Evolutionary conservation across 176 grass and related monocot genomes (phyloP).

Genomic region (Neostapfia colusana): DNA sequence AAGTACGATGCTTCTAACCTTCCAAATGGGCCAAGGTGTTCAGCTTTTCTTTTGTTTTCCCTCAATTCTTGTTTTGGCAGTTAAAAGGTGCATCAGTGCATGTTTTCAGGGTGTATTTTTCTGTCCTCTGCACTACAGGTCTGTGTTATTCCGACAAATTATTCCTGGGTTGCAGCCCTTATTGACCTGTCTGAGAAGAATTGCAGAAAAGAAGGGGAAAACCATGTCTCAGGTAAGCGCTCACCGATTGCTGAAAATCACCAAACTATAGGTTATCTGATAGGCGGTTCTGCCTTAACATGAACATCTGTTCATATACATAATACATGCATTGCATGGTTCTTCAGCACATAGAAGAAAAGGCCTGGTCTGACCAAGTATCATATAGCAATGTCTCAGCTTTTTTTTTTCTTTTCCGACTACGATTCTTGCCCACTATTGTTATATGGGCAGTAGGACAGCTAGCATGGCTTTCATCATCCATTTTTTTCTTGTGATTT

Average conservation of each 20-base stretch:
- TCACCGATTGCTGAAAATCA: neutral
- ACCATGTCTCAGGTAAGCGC: constrained; percentile 78
- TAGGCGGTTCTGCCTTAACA: neutral
- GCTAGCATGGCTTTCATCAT: neutral
- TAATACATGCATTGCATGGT: neutral
- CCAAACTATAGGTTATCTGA: neutral
- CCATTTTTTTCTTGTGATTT: neutral
- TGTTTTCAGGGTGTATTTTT: neutral
- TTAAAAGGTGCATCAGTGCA: neutral
- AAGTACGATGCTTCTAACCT: constrained; percentile 77
- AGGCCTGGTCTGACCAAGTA: neutral
- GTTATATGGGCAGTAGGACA: neutral
- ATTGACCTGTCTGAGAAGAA: constrained; percentile 54
- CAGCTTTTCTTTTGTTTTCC: neutral
- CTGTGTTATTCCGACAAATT: constrained; percentile 84
- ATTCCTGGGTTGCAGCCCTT: constrained; percentile 77
- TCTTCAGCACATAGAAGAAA: neutral
- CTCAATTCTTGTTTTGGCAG: constrained; percentile 1
- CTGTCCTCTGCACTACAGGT: constrained; percentile 47
- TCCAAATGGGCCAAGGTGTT: constrained; percentile 71
- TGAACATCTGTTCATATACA: neutral
- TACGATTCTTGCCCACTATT: neutral
- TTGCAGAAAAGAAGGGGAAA: constrained; percentile 72
- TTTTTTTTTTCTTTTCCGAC: neutral
- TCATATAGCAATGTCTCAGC: neutral